These are phyloP conservation scores for Aphanocladium album DNA, from an alignment of 2,329 filamentous ascomycete genomes.

Conservation along the genomic window DNA sequence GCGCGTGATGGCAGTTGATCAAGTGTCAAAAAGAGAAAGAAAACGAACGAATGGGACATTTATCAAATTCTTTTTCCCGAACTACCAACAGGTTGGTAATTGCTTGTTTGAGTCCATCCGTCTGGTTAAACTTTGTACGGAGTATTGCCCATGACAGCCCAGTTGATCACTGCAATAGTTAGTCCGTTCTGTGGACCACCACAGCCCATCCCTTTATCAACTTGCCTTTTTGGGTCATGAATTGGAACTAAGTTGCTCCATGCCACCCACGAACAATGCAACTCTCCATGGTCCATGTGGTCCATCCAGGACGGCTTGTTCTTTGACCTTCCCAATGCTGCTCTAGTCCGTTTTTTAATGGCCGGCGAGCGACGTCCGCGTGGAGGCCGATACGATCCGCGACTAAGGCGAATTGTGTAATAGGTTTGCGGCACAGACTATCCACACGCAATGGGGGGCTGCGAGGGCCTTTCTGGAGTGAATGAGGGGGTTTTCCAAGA, in stretches of 20 bases:
- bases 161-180: neutral
- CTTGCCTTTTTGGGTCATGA: neutral
- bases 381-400: neutral
- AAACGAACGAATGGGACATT: no score
- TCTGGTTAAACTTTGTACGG: neutral
- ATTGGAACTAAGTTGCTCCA: neutral
- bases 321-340: constrained; percentile 4
- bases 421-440: neutral
- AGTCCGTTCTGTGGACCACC: neutral
- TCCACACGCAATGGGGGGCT: neutral
- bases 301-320: neutral
- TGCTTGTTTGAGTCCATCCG: no score
- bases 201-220: neutral
- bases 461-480: neutral
- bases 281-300: neutral
- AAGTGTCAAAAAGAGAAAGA: no score
- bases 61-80: no score
- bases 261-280: neutral
- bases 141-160: neutral
- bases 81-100: no score
- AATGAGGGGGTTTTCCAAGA: neutral
- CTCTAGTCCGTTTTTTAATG: neutral
- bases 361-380: neutral
- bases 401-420: neutral
- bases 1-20: no score